Percentiles rank a stretch among this genome's conserved stretches.
phyloP scores from a whole-genome alignment of 345 rosid species.

The Salix viminalis region DNA sequence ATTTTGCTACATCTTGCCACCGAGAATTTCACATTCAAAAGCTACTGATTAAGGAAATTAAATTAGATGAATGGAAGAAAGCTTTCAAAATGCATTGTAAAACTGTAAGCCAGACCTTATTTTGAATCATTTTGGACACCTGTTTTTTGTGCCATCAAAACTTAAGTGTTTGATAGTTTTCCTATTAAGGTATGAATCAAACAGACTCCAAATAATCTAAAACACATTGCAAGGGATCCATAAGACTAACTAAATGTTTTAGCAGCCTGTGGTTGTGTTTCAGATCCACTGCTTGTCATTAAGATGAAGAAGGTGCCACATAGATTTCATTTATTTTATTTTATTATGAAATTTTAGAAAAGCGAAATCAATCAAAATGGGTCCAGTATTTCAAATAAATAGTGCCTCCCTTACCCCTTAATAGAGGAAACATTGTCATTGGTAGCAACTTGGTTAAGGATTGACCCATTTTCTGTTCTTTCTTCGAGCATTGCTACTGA shows the following conservation, averaged over 20 bases:
- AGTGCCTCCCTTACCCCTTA: slow-evolving; percentile 44
- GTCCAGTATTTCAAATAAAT: neutral
- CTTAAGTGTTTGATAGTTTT: too few relatives aligned
- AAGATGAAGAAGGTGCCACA: neutral
- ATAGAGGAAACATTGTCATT: slow-evolving; percentile 25
- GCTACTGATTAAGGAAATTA: too few relatives aligned
- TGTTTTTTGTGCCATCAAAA: too few relatives aligned
- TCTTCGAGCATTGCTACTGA: slow-evolving; percentile 34
- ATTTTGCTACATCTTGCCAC: too few relatives aligned
- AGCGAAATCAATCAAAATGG: neutral
- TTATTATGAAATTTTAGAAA: neutral
- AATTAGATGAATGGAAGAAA: too few relatives aligned
- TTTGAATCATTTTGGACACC: too few relatives aligned
- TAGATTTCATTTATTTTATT: neutral
- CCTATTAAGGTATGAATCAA: too few relatives aligned
- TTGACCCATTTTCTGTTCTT: slow-evolving; percentile 33
- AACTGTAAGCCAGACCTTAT: too few relatives aligned
- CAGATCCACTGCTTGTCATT: neutral
- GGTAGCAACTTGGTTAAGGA: slow-evolving; percentile 18
- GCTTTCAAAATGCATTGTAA: too few relatives aligned
- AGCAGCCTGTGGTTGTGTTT: neutral
- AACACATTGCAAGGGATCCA: neutral
- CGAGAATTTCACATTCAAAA: too few relatives aligned
- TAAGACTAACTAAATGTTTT: neutral
- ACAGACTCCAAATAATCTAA: neutral